Base-by-base conservation (phyloP, 2,329 filamentous ascomycete species). In the Sporothrix pallida region DNA sequence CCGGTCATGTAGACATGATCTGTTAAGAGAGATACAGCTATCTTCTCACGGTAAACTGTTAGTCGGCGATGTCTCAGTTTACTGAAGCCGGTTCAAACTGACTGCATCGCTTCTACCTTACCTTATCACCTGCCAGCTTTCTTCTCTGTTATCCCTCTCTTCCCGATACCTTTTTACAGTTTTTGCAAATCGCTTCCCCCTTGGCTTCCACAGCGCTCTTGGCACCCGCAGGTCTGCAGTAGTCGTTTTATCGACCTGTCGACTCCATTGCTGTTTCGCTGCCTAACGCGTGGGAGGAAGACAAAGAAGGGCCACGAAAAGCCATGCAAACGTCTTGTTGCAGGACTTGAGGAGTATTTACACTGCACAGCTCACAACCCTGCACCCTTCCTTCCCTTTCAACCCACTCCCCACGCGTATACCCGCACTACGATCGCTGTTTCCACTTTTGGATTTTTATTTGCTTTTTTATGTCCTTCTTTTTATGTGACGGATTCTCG, bases 321-420 rank as follows among this genome's bases (percentile, higher is more conserved):
- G 9, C 52, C 13, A 26, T 6, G 52, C 52, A 56, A 23, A 23
- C 12, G 23, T 23, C 52, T 9, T 56, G 23, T 67, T 23, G 37
- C 10, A 44, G 60, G 31, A 37, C 31, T 26, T 42, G 31, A n/a
- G 42, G 62, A 65, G 9, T 48, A 65, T 65, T 48, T 65, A 48
- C 62, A 65, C n/a, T 23, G n/a, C 62, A 67, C 42, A 26, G 42
- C 62, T 48, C 42, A 48, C 42, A 26, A 23, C 52, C 23, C 52
- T 37, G 23, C 52, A 20, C 52, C 20, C 20, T 12, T 12, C 20
- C 20, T 17, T 12, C 20, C 15, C 42, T 23, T 23, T 6, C 42
- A 26, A 46, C 42, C 20, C 62, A 48, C 42, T 48, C 62, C 62
- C 62, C 62, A 67, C 62, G 42, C 62, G 62, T 67, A 67, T 67